Base-by-base conservation (phyloP, 2,329 filamentous ascomycete species). In the Simplicillium aogashimaense region DNA sequence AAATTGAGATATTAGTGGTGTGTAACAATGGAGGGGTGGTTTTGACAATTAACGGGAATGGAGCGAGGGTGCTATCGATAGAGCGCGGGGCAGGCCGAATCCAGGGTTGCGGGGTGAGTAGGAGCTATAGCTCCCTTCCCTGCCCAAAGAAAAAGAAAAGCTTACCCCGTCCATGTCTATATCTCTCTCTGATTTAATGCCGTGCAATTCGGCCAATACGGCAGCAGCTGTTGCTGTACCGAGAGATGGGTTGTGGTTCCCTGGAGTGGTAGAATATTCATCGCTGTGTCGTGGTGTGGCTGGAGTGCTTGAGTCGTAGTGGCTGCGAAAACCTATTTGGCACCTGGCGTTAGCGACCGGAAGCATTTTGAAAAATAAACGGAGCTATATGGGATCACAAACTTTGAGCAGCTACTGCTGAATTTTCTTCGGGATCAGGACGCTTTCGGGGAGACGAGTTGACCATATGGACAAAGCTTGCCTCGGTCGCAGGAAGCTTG, bases 381-480 rank as follows among this genome's bases (percentile, higher is more conserved):
- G 45, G 43, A 41, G 20, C 6, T 25, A 25, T 25, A 6, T 25
- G 20, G 20, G 5, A 25, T 25, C 20, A 25, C 20, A 25, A 25
- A 25, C 20, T 25, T 25, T 25, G 20, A 9, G 6, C 20, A 25
- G 20, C 20, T 25, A 25, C 20, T 25, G 20, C 20, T 9, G 20
- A 25, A 9, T 25, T 25, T 25, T 25, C 20, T 25, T 43, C 40
- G 46, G 40, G 39, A 39, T 51, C 47, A 45, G 74, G 76, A 54
- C 76, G 76, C 59, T 86, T 81, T 46, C 82, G 81, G 10, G 86
- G 89, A 47, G 87, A 83, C 50, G 86, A 88, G 62, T 81, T 94
- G 63, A 97, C 86, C 92, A 97, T 97, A 61, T 95, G 73, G 56
- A 85, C 71, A 65, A 98, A 95, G 79, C 88, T 95, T 67, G 97